Evolutionary conservation across 352 stramenopile species (phyloP).

Genomic region (Peronosclerospora sorghi): DNA sequence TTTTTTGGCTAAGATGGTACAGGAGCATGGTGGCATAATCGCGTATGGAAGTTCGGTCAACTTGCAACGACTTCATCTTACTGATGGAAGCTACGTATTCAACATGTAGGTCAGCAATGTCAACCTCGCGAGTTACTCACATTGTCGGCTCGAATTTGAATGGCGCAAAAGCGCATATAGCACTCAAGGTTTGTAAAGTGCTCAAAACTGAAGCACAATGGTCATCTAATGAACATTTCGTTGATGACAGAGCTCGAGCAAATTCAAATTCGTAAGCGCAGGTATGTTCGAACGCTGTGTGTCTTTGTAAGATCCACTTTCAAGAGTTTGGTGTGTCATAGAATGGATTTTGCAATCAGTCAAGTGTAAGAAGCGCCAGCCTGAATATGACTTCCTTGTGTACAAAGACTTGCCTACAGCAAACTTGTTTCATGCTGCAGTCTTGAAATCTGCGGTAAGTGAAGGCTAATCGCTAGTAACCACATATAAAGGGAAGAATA

Average conservation of each 20-base stretch:
- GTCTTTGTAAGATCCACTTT: not conserved
- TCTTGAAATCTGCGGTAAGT: constrained; percentile 3
- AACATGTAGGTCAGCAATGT: constrained; percentile 22
- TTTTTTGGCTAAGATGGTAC: constrained; percentile 67
- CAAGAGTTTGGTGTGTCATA: constrained; percentile 5
- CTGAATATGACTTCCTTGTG: constrained; percentile 60
- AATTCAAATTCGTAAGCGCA: constrained; percentile 56
- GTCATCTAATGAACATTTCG: constrained; percentile 1
- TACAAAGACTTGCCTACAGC: constrained; percentile 42
- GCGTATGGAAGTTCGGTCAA: constrained; percentile 26
- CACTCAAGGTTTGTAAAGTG: constrained; percentile 37
- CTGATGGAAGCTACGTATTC: not conserved
- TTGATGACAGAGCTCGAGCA: constrained; percentile 27
- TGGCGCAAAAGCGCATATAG: constrained; percentile 59
- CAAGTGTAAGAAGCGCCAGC: constrained; percentile 43
- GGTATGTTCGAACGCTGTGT: constrained; percentile 17
- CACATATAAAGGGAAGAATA: constrained; percentile 27
- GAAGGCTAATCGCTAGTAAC: too few species aligned
- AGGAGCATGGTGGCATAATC: constrained; percentile 63
- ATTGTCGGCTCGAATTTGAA: constrained; percentile 75
- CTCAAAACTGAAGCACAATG: not conserved
- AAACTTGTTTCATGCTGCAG: constrained; percentile 9
- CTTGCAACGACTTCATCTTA: not conserved
- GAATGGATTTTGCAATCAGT: constrained; percentile 76
- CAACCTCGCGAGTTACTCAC: constrained; percentile 55